These are phyloP conservation scores for Trichoderma semiorbis DNA, from an alignment of 2,329 filamentous ascomycete genomes.

Conservation along the genomic window DNA sequence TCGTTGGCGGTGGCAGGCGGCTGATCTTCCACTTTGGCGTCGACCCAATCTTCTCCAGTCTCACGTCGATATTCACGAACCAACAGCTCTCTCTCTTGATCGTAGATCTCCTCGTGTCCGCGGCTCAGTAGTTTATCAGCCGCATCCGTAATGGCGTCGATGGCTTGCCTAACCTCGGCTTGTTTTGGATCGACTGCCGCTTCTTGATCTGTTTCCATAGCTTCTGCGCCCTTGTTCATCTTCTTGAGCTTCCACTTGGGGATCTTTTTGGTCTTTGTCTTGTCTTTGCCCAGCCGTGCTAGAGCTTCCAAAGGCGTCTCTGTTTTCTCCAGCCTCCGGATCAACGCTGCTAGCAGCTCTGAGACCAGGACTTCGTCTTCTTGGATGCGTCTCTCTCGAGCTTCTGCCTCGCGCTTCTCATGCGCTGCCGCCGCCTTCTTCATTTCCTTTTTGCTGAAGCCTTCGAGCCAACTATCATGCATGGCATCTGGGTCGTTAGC, in stretches of 20 bases:
- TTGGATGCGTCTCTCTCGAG: constrained; percentile 64
- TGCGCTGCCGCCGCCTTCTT: constrained; percentile 81
- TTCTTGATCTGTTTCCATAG: constrained; percentile 67
- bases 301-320: constrained; percentile 89
- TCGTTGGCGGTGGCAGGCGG: not conserved
- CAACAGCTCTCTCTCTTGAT: constrained; percentile 78
- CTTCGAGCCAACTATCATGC: constrained; percentile 90
- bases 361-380: constrained; percentile 72
- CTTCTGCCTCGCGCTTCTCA: constrained; percentile 76
- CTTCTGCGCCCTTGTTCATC: constrained; percentile 50
- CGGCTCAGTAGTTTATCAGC: constrained; percentile 82
- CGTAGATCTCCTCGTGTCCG: constrained; percentile 87
- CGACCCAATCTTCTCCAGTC: constrained; percentile 79
- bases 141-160: constrained; percentile 81
- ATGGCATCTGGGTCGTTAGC: constrained; percentile 83
- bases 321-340: constrained; percentile 68
- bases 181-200: constrained; percentile 63
- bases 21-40: constrained; percentile 27
- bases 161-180: constrained; percentile 63
- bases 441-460: constrained; percentile 91
- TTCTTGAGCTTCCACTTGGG: constrained; percentile 71
- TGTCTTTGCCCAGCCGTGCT: constrained; percentile 69
- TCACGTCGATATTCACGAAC: constrained; percentile 80
- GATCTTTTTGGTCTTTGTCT: constrained; percentile 56
- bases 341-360: constrained; percentile 71